Evolutionary conservation across 371 early-diverging fungal species (phyloP), one percentile per base, ranked within the genome.

Genomic region (Mucor lusitanicus): DNA sequence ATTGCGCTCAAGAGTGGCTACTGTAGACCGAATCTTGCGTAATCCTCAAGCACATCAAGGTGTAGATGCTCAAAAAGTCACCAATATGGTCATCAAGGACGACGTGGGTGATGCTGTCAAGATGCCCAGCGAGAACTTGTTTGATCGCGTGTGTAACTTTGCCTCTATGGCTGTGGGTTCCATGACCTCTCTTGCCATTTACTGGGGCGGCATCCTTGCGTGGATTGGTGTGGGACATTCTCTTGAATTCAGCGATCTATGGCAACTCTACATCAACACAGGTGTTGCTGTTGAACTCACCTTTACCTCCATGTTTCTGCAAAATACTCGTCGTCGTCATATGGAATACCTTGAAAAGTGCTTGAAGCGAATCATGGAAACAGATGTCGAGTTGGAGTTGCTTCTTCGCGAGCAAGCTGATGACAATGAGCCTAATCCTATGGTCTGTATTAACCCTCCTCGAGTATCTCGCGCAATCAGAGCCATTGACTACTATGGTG

Each of bases 231-330:
- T 72, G 27, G 72, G 72, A 3, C 33, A 53, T 27, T 50, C 33
- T 25, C 55, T 68, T 27, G 64, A 27, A 6, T 72, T 35, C 30
- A 58, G 55, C 48, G 61, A 72, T 61, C 25, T 37, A 28, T 72
- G 72, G 72, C 72, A 72, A 33, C 62, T 72, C 4, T 72, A 72
- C 42, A 64, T 64, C 17, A 71, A 71, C 28, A 63, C 71, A 46
- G 72, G 58, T 40, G 68, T 68, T 28, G 69, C 72, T 50, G 72
- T 68, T 12, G 61, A 55, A 6, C 64, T 72, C 12, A 64, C 68
- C 17, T 68, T 72, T 40, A 64, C 61, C 6, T 68, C 64, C 40
- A 64, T 68, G 64, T 72, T 72, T 17, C 58, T 72, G 17, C 68
- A 68, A 50, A 72, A 72, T 17, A 72, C 64, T 21, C 64, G 72